Conservation (phyloP, 306 rosid genomes). For the Cicer arietinum region DNA sequence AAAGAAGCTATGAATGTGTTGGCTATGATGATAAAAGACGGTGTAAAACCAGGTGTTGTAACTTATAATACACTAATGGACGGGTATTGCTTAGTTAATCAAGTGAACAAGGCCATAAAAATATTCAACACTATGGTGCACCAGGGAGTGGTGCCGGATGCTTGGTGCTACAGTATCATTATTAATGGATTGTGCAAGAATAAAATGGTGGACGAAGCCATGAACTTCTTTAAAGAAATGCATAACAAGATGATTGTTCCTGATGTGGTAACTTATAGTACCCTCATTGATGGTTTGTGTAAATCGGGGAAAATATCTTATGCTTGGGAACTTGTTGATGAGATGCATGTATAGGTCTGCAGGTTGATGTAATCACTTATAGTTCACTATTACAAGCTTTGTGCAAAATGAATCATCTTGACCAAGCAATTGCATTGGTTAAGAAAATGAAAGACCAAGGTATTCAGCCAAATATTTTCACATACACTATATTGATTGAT, state of each 20-base stretch:
- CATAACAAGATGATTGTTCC: neutral
- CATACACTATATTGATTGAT: too few relatives aligned
- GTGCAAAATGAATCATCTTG: neutral
- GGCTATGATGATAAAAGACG: constrained; percentile 1
- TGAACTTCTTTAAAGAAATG: neutral
- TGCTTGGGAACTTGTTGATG: neutral
- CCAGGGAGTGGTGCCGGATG: neutral
- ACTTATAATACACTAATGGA: neutral
- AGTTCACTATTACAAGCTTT: neutral
- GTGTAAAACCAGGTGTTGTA: neutral
- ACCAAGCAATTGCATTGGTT: too few relatives aligned
- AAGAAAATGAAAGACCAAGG: too few relatives aligned
- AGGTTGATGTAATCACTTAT: neutral
- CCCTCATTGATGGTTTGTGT: constrained; percentile 1
- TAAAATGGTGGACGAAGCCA: neutral
- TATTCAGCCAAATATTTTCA: too few relatives aligned
- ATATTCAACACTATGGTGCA: neutral
- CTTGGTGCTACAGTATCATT: neutral
- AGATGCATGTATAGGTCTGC: neutral
- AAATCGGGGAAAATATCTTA: neutral
- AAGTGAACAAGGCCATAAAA: neutral
- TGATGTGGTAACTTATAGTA: neutral
- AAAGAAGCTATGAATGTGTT: constrained; percentile 5
- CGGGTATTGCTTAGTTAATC: neutral
- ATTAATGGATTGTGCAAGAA: neutral